phyloP scores from a whole-genome alignment of 805 yeast species.

The Zygoascus biomembranicola region DNA sequence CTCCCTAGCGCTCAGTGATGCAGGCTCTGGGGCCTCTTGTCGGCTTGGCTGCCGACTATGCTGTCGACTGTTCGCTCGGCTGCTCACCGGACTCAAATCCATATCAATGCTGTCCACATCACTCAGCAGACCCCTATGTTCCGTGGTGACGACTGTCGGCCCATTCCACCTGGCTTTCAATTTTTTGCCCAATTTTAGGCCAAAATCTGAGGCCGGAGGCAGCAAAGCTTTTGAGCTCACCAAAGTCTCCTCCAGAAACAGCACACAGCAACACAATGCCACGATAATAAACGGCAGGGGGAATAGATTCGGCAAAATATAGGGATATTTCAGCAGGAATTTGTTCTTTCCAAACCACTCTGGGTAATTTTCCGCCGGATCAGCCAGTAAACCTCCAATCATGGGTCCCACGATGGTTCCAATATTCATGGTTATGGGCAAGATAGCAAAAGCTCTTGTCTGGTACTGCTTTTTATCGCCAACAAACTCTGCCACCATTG shows the following conservation, averaged over 20 bases:
- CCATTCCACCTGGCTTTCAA: constrained; percentile 7
- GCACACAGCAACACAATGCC: constrained; percentile 12
- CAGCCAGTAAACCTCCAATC: constrained; percentile 45
- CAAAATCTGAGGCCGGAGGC: constrained; percentile 13
- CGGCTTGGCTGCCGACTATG: not conserved
- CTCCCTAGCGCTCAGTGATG: constrained; percentile 2
- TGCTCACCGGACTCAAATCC: not conserved
- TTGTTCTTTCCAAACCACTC: constrained; percentile 19
- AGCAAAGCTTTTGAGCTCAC: constrained; percentile 10
- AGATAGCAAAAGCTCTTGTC: constrained; percentile 50
- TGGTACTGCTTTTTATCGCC: constrained; percentile 49
- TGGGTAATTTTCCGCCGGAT: constrained; percentile 31
- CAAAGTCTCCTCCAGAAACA: constrained; percentile 21
- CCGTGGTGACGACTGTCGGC: not conserved
- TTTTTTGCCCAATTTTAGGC: constrained; percentile 14
- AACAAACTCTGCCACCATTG: constrained; percentile 50
- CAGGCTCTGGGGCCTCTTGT: not conserved
- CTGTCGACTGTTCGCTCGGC: not conserved
- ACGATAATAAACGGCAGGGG: constrained; percentile 32
- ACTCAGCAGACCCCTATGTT: constrained; percentile 3
- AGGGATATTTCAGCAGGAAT: constrained; percentile 35
- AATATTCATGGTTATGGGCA: constrained; percentile 51
- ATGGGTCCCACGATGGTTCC: constrained; percentile 56
- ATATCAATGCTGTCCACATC: not conserved
- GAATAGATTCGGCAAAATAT: constrained; percentile 44